Conservation (phyloP, 768 basidiomycete genomes). For the Piloderma croceum region DNA sequence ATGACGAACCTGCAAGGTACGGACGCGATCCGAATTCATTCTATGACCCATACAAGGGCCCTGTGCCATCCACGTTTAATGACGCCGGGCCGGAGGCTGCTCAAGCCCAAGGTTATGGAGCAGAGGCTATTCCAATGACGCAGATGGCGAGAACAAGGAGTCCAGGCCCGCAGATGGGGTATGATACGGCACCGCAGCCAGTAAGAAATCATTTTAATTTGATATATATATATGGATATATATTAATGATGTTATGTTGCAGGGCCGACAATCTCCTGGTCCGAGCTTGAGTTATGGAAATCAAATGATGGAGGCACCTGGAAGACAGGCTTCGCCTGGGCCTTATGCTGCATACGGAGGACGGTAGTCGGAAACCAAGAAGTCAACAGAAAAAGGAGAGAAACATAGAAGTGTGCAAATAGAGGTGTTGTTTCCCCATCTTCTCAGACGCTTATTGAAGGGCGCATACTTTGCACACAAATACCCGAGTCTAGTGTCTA, state of each 20-base stretch:
- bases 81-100: conserved; percentile 35
- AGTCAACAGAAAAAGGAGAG: not conserved
- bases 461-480: no score
- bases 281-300: conserved; percentile 8
- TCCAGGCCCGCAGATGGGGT: conserved; percentile 22
- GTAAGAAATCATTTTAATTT: not conserved
- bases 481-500: no score
- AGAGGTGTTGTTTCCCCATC: no score
- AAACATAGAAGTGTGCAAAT: no score
- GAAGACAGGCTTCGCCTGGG: conserved; percentile 39
- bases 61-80: conserved; percentile 61
- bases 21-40: conserved; percentile 39
- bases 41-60: conserved; percentile 79
- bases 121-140: conserved; percentile 73
- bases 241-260: conserved; percentile 25
- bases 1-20: conserved; percentile 54
- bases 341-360: conserved; percentile 37
- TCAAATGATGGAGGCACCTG: conserved; percentile 16
- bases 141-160: conserved; percentile 43
- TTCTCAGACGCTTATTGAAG: no score
- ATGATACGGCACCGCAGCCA: conserved; percentile 22
- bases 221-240: conserved; percentile 32
- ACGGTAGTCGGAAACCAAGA: conserved; percentile 14
- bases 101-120: conserved; percentile 21
- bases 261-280: conserved; percentile 24